Base-by-base conservation (phyloP, 2,329 filamentous ascomycete genomes). In the Allantophomopsis cytisporea region DNA sequence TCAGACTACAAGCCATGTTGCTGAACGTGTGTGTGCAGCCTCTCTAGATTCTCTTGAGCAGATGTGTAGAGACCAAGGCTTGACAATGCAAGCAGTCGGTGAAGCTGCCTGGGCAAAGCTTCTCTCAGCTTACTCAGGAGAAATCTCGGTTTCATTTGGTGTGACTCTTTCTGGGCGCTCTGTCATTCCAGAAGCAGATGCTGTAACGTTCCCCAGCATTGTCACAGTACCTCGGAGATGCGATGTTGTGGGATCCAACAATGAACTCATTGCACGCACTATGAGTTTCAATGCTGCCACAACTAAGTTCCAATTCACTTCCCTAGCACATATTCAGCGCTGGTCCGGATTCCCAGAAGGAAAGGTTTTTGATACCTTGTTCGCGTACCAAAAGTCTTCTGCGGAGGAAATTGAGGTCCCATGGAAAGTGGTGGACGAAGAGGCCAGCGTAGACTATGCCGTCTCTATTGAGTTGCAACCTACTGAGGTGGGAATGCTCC, bases 381-480 rank as follows among this genome's bases (percentile, higher is more conserved):
- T 95, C 43, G 81, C 85, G 0, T 89, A 87, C 51, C 88, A 94
- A 52, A 84, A 83, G 46, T 65, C 42, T 47, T 60, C 38, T 14
- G 47, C 30, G 40, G 42, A 30, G 36, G 43, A 48, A 2, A 39
- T 48, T 13, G 41, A 55, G 1, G 34, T 53, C 3, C 60, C 66
- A 0, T 93, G 83, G 80, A 62, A 63, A 6, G 46, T 83, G 0
- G 45, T 73, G 1, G 63, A 74, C 13, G 86, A 94, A 42, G 63
- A 73, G 38, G 80, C 82, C 5, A 73, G 68, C 1, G 74, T 83
- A 2, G 83, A 93, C 49, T 94, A 89, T 55, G 66, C 80, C 1
- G 61, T 93, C 1, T 94, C 89, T 0, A 62, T 95, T 15, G 88
- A 95, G 55, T 58, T 93, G 28, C 76, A 87, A 42, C 76, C 80